Base-by-base conservation (phyloP, 345 rosid species). In the Rubroshorea leprosula region DNA sequence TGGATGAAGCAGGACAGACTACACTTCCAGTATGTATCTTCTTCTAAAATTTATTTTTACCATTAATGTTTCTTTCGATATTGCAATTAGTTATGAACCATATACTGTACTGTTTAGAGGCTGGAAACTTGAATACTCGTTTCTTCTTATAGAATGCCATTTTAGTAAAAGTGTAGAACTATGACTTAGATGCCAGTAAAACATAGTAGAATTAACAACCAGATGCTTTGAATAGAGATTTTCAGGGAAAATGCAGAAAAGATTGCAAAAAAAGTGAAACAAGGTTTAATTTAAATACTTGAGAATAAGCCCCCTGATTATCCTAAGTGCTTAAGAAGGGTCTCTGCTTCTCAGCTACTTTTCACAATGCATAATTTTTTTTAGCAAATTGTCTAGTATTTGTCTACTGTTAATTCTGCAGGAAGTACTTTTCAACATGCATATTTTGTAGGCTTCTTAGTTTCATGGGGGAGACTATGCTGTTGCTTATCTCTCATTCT, bases 1-100 rank as follows among this genome's bases (percentile, higher is more conserved):
- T 89, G 78, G 97, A 93, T 72, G 99, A 93, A 79, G 99, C 99
- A 67, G 99, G 97, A 68, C 97, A 93, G 81, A 85, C 77, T 59
- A 85, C 95, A 53, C 76, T 89, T 48, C 99, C 97, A 13, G 99
- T 87, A 79, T 64, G 96, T 71, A 63, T 49, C 20, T 62, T 51
- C 72, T 55, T 22, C 43, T 52, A 57, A 16, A 16, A 21, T 25
- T 6, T n/a, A 6, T 26, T n/a, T 19, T 23, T 57, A 17, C 19
- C 55, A 18, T 24, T 55, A 52, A 67, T 55, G 49, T 15, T 63
- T 31, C 19, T 54, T 26, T 21, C 13, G 17, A 1, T 16, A 51
- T 58, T 64, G 27, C 31, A 54, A 44, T 51, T 59, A 29, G 57
- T 8, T 51, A 24, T 29, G 38, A 51, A 29, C 18, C n/a, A 70